Evolutionary conservation across 75 land plant species (phyloP).

Genomic region (Adiantum capillusveneris): DNA sequence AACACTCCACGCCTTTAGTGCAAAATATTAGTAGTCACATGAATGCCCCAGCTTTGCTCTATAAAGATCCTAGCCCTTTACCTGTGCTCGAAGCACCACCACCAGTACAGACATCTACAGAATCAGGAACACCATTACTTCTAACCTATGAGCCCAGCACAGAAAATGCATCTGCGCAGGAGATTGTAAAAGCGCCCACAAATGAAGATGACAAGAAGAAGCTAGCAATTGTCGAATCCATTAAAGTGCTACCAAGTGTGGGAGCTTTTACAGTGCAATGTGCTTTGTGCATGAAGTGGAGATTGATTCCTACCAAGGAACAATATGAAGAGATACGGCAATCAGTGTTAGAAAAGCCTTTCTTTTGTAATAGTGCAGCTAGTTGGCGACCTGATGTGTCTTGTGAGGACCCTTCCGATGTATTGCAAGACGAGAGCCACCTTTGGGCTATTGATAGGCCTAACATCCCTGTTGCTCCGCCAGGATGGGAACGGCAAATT

Average conservation of each 20-base stretch:
- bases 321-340: constrained; percentile 77
- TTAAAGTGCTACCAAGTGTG: constrained; percentile 34
- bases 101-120: too few relatives aligned
- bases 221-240: too few relatives aligned
- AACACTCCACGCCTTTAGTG: too few relatives aligned
- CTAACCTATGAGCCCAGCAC: too few relatives aligned
- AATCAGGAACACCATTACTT: too few relatives aligned
- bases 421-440: constrained; percentile 53
- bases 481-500: constrained; percentile 67
- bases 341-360: constrained; percentile 55
- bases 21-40: too few relatives aligned
- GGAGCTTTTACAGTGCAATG: constrained; percentile 84
- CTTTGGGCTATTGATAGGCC: constrained; percentile 92
- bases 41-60: too few relatives aligned
- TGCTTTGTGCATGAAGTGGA: constrained; percentile 72
- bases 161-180: too few relatives aligned
- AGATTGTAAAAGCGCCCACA: too few relatives aligned
- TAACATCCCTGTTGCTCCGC: constrained; percentile 70
- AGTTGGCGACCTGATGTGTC: constrained; percentile 61
- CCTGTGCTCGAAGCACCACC: too few relatives aligned
- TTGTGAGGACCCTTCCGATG: constrained; percentile 66
- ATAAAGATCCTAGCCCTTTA: too few relatives aligned
- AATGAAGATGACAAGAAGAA: too few relatives aligned
- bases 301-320: constrained; percentile 74
- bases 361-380: constrained; percentile 36